These are phyloP conservation scores for Colletotrichum graminicola DNA, from an alignment of 2,329 filamentous ascomycete species.

Conservation along the genomic window DNA sequence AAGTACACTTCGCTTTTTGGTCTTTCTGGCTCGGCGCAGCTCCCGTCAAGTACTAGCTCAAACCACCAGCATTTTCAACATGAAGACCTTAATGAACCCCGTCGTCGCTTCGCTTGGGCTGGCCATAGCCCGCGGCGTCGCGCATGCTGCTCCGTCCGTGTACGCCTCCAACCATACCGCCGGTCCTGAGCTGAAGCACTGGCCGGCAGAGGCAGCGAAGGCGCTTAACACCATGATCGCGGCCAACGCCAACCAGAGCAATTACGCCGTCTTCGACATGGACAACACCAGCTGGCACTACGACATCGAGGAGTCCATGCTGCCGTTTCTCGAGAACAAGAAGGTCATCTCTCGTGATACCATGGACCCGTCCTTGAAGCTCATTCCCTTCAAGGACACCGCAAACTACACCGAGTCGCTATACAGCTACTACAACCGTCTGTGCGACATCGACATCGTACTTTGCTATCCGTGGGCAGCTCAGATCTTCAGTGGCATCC, in stretches of 20 bases:
- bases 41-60: constrained; percentile 12
- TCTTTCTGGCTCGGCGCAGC: constrained; percentile 23
- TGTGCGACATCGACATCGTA: constrained; percentile 56
- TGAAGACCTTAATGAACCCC: constrained; percentile 36
- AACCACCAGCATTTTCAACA: constrained; percentile 15
- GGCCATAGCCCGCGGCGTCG: constrained; percentile 30
- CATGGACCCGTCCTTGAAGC: constrained; percentile 55
- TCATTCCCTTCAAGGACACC: constrained; percentile 58
- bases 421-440: constrained; percentile 59
- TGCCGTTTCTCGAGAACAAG: constrained; percentile 57
- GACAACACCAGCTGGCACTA: constrained; percentile 59
- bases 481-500: constrained; percentile 56
- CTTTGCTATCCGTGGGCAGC: constrained; percentile 59
- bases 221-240: constrained; percentile 54
- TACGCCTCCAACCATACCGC: constrained; percentile 32
- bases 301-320: constrained; percentile 58
- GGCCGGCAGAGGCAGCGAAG: constrained; percentile 52
- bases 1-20: constrained; percentile 17
- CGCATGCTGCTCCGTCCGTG: constrained; percentile 28
- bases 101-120: constrained; percentile 34
- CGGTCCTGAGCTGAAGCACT: constrained; percentile 48
- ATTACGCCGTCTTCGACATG: constrained; percentile 59
- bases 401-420: constrained; percentile 54
- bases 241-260: constrained; percentile 53
- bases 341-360: constrained; percentile 56